A percentile compares a stretch with the other conserved stretches of the same genome.
These are phyloP conservation scores for Evansstolkia leycettana DNA, from an alignment of 495 filamentous ascomycete genomes.

Conservation along the genomic window DNA sequence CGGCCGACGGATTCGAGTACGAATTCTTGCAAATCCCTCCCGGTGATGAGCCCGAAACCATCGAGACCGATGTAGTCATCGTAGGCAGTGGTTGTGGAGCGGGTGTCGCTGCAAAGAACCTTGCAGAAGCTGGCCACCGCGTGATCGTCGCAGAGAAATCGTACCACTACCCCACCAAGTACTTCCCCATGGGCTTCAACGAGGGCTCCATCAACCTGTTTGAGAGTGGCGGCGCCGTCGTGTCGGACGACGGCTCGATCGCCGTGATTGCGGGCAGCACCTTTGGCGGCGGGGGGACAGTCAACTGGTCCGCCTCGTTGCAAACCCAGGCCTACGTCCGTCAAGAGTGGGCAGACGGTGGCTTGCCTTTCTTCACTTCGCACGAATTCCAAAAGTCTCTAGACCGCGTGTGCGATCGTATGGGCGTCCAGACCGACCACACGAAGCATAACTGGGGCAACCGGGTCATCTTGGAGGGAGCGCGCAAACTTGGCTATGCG, in stretches of 20 bases:
- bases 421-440: constrained; percentile 62
- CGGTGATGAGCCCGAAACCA: constrained; percentile 30
- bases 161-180: constrained; percentile 56
- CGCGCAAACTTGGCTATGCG: constrained; percentile 60
- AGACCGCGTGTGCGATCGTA: constrained; percentile 58
- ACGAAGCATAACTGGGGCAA: constrained; percentile 63
- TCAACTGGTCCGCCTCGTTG: constrained; percentile 82
- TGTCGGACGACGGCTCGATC: constrained; percentile 52
- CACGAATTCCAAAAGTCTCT: constrained; percentile 62
- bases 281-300: constrained; percentile 78
- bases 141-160: constrained; percentile 79
- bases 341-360: constrained; percentile 64
- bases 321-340: constrained; percentile 73
- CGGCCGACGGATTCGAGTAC: constrained; percentile 41
- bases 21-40: constrained; percentile 40
- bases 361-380: constrained; percentile 67
- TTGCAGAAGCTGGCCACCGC: constrained; percentile 59
- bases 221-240: constrained; percentile 40
- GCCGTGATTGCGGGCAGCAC: constrained; percentile 54
- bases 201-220: constrained; percentile 49
- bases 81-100: constrained; percentile 83
- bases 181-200: constrained; percentile 58
- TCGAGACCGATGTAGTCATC: constrained; percentile 75
- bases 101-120: constrained; percentile 67
- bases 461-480: constrained; percentile 57